Evolutionary conservation across 768 basidiomycete genomes (phyloP).

Genomic region (Dioszegia aurantiaca): DNA sequence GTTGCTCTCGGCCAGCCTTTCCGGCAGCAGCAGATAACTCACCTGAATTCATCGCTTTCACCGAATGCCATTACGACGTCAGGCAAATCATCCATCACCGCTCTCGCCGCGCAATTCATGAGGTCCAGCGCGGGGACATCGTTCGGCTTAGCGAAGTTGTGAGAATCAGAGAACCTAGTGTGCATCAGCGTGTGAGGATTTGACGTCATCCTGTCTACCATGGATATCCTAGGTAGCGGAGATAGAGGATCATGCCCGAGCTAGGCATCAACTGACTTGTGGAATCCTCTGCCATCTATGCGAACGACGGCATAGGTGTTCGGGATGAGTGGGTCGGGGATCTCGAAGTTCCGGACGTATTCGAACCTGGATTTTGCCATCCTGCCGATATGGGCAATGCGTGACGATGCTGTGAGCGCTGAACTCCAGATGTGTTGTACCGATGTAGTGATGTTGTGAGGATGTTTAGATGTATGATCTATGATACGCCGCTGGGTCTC

Average conservation of each 20-base stretch:
- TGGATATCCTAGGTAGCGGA: too few species aligned
- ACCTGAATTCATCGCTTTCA: slow-evolving; percentile 98
- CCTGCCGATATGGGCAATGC: background rate
- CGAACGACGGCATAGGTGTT: slow-evolving; percentile 80
- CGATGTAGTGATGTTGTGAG: too few species aligned
- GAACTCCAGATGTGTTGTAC: too few species aligned
- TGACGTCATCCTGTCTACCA: too few species aligned
- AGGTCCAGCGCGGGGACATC: slow-evolving; percentile 78
- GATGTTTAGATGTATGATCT: background rate
- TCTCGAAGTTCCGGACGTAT: slow-evolving; percentile 85
- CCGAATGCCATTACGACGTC: slow-evolving; percentile 88
- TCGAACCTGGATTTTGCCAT: slow-evolving; percentile 95
- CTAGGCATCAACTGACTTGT: slow-evolving; percentile 61
- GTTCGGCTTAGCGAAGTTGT: slow-evolving; percentile 85
- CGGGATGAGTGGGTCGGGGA: slow-evolving; percentile 79
- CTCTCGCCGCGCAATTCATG: slow-evolving; percentile 85
- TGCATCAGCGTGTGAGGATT: background rate
- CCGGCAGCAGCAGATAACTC: slow-evolving; percentile 20
- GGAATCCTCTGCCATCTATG: slow-evolving; percentile 89
- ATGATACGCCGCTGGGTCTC: background rate
- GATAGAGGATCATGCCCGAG: too few species aligned
- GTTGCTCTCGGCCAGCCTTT: background rate
- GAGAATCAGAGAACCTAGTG: slow-evolving; percentile 77
- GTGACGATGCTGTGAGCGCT: background rate
- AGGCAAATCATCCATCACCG: slow-evolving; percentile 74